Conservation (phyloP, 371 early-diverging fungal genomes). For the Gilbertella persicaria region DNA sequence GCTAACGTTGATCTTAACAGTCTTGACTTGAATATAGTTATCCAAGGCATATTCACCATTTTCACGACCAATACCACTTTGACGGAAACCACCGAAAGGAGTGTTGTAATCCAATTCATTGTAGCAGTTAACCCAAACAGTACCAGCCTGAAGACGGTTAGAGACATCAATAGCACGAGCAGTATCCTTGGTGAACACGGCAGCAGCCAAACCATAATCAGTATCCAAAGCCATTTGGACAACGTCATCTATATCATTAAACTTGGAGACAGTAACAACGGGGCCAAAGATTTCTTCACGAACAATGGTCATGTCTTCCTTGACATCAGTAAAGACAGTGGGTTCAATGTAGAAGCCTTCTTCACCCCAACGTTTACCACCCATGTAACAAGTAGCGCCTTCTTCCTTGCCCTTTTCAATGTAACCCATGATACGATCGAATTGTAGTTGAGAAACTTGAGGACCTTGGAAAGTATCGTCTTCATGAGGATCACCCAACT, state of each 20-base stretch:
- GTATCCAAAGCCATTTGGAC: conserved; percentile 72
- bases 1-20: conserved; percentile 39
- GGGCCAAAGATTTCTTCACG: conserved; percentile 84
- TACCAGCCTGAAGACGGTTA: conserved; percentile 63
- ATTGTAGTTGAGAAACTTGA: conserved; percentile 75
- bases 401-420: conserved; percentile 53
- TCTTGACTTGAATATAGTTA: conserved; percentile 62
- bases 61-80: conserved; percentile 83
- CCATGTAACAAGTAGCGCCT: conserved; percentile 52
- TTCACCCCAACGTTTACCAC: conserved; percentile 48
- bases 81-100: conserved; percentile 86
- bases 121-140: conserved; percentile 60
- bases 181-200: conserved; percentile 78
- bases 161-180: conserved; percentile 68
- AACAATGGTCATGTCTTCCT: conserved; percentile 60
- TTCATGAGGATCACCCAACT: conserved; percentile 65
- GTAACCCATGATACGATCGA: conserved; percentile 65
- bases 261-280: conserved; percentile 68
- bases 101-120: conserved; percentile 47
- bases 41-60: conserved; percentile 74
- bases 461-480: conserved; percentile 69
- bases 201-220: conserved; percentile 78
- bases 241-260: conserved; percentile 70
- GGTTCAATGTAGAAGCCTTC: conserved; percentile 57
- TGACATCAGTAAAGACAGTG: conserved; percentile 49